Evolutionary conservation across 768 basidiomycete species (phyloP).

Genomic region (Mycena galopus): DNA sequence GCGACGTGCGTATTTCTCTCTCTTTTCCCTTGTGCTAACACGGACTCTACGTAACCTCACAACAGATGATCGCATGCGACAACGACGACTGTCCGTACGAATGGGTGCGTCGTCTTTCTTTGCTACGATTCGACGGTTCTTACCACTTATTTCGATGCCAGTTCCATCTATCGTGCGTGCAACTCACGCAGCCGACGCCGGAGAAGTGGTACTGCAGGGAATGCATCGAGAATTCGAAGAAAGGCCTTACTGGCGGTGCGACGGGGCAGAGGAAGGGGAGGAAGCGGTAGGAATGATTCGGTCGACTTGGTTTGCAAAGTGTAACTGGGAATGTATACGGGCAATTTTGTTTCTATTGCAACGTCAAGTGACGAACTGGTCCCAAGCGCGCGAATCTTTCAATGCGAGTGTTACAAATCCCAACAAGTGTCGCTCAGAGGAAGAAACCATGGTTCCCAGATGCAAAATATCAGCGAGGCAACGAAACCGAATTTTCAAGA

Average conservation of each 20-base stretch:
- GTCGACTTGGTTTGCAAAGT: no score
- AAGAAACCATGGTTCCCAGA: no score
- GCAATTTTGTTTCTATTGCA: no score
- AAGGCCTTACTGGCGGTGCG: constrained; percentile 37
- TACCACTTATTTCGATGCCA: constrained; percentile 38
- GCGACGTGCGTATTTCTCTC: constrained; percentile 52
- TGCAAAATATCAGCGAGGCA: no score
- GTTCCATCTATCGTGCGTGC: constrained; percentile 76
- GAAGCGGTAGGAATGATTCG: no score
- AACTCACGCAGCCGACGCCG: constrained; percentile 60
- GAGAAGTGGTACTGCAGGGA: constrained; percentile 71
- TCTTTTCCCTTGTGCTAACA: background rate
- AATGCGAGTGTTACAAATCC: no score
- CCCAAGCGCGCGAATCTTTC: no score
- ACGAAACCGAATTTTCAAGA: no score
- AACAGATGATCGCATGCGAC: constrained; percentile 80
- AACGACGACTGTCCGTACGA: constrained; percentile 76
- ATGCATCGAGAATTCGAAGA: constrained; percentile 51
- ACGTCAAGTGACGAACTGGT: no score
- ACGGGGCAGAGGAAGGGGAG: constrained; percentile 50
- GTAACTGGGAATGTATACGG: no score
- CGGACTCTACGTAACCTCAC: background rate
- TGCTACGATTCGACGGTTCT: background rate
- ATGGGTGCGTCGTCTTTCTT: constrained; percentile 63
- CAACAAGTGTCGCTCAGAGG: no score